Conservation (phyloP, 345 rosid genomes). For the Populus tremula region DNA sequence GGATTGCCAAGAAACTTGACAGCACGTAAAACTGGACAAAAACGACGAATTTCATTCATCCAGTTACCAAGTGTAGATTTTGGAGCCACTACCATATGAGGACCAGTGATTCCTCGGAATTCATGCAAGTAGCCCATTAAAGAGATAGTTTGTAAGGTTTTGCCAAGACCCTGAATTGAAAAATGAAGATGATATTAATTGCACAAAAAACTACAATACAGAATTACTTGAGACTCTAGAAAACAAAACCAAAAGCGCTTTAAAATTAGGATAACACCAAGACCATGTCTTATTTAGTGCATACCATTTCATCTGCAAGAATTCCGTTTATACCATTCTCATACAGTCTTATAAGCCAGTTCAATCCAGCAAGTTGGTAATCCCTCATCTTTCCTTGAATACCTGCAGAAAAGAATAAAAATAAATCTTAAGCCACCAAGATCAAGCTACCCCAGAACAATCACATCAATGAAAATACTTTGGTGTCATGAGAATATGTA, state of each 20-base stretch:
- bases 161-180: conserved; percentile 81
- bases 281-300: not conserved
- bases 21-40: conserved; percentile 90
- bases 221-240: not conserved
- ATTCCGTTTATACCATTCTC: conserved; percentile 98
- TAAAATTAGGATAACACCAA: not conserved
- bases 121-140: conserved; percentile 91
- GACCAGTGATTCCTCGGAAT: conserved; percentile 92
- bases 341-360: conserved; percentile 92
- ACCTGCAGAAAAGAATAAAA: conserved; percentile 38
- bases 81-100: conserved; percentile 99
- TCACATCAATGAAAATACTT: not conserved
- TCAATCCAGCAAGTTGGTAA: conserved; percentile 93
- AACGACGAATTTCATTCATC: conserved; percentile 98
- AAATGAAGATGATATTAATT: not conserved
- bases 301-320: conserved; percentile 96
- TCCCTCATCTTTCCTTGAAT: conserved; percentile 98
- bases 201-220: not conserved
- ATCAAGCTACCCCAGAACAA: not conserved
- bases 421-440: not conserved
- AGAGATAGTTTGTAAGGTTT: conserved; percentile 96
- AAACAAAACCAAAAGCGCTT: not conserved
- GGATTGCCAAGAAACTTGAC: conserved; percentile 98
- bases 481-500: not conserved
- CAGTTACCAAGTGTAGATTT: conserved; percentile 99